Evolutionary conservation across 495 filamentous ascomycete species (phyloP), one percentile per base, ranked within the genome.

Genomic region (Margaritispora aquatica): DNA sequence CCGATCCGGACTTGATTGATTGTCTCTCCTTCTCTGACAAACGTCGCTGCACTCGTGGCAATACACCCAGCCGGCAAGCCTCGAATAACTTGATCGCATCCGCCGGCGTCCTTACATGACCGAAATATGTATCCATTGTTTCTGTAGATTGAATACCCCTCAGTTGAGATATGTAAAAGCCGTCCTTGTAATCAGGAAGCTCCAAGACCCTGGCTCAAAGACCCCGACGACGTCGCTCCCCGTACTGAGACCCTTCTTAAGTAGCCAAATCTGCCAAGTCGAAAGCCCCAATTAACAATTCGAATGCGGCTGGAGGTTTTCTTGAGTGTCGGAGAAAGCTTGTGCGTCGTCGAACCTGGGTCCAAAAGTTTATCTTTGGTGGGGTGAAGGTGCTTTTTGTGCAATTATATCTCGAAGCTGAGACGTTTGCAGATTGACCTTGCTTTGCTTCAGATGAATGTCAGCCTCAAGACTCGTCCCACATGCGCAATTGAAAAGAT

Each of bases 1-100:
- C 93, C 0, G 95, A 97, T 19, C 94, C 94, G 1, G 93, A 96
- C 60, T 88, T 85, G 67, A 98, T 98, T 7, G 88, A 85, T 65
- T 96, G 92, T 41, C 94, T 84, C 73, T 98, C 94, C 71, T 98
- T 98, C 73, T 98, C 94, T 20, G 95, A 97, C 61, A 98, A 74
- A 66, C 94, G 79, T 49, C 94, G 78, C 74, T 98, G 94, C 11
- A 98, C 94, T 55, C 94, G 85, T 27, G 94, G 94, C 20, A 97
- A 77, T 29, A 95, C 76, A 29, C 94, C 94, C 47, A 96, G 76
- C 55, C 94, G 84, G 72, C 94, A 98, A 50, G 94, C 94, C 75
- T 98, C 94, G 70, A 98, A 97, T 36, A 98, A 78, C 65, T 97
- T 89, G 77, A 97, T 97, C 61, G 94, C 94, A 75, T 98, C 94